Evolutionary conservation across 2,329 filamentous ascomycete species (phyloP).

Genomic region (Nothophaeocryptopus gaeumannii): DNA sequence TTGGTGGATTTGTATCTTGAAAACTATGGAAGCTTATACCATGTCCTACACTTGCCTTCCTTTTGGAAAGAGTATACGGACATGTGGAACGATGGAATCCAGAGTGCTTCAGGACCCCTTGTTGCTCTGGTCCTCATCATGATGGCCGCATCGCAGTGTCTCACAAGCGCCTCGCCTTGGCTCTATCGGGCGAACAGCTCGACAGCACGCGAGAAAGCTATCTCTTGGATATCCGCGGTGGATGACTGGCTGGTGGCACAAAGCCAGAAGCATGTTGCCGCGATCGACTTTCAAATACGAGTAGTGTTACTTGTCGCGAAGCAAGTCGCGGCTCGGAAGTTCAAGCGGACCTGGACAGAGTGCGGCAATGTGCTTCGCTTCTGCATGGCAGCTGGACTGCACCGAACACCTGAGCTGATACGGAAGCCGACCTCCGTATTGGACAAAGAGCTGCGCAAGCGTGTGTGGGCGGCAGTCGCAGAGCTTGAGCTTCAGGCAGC

Average conservation of each 20-base stretch:
- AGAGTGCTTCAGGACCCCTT: constrained; percentile 32
- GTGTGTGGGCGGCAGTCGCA: constrained; percentile 57
- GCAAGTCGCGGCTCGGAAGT: constrained; percentile 50
- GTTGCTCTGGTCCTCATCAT: constrained; percentile 43
- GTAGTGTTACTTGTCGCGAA: constrained; percentile 52
- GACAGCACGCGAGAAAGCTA: constrained; percentile 39
- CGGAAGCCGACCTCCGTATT: constrained; percentile 40
- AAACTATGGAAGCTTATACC: constrained; percentile 51
- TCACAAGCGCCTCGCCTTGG: constrained; percentile 29
- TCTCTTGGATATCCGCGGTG: constrained; percentile 38
- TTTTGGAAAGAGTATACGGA: constrained; percentile 51
- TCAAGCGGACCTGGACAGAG: constrained; percentile 54
- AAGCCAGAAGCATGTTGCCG: constrained; percentile 53
- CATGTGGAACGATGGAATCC: constrained; percentile 44
- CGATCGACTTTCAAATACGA: constrained; percentile 51
- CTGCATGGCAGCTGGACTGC: constrained; percentile 54
- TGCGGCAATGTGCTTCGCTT: constrained; percentile 52
- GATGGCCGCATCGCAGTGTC: constrained; percentile 38
- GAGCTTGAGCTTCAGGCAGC: constrained; percentile 57
- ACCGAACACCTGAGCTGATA: constrained; percentile 46
- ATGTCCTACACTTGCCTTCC: constrained; percentile 53
- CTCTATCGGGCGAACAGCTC: constrained; percentile 46
- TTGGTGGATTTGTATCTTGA: constrained; percentile 49
- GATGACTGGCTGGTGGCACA: constrained; percentile 45
- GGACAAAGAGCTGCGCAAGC: constrained; percentile 53